Evolutionary conservation across 352 stramenopile genomes (phyloP), one percentile per base, ranked within the genome.

Genomic region (Detonula confervacea): DNA sequence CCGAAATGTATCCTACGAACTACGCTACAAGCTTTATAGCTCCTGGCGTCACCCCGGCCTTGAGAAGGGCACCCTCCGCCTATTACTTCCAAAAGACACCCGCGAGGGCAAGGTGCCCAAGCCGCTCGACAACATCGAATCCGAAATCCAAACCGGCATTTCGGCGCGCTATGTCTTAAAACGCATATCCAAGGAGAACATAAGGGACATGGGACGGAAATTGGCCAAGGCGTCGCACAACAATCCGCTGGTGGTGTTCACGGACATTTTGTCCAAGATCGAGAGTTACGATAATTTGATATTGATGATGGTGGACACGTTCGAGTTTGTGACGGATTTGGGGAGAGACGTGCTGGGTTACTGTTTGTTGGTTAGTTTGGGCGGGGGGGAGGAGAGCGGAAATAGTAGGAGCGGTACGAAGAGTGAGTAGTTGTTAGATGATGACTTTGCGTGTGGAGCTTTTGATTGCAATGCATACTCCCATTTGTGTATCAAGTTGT

Each of bases 211-310:
- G 69, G 86, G 89, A 55, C 42, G 73, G 44, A 62, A 86, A 11
- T 61, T 95, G 9, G 83, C 88, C 0, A 96, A 98, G 63, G 92
- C 96, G 22, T 95, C 95, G 3, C 95, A 98, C 69, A 96, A 92
- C 33, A 98, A 98, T 84, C 96, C 96, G 18, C 81, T 98, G 22
- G 93, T 98, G 11, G 95, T 98, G 12, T 98, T 71, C n/a, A 93
- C 91, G 20, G 97, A 95, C 12, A 98, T 98, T 89, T 82, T 98
- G 25, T 92, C 92, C 52, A 95, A 98, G 81, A 98, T 98, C 81
- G 96, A 98, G 82, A 98, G 95, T 81, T 98, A 98, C 75, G 96
- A 98, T 67, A 98, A 98, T 77, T 84, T 98, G 67, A 98, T 98
- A 60, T 89, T 97, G 71, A 95, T 97, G 12, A 96, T 98, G 65